These are phyloP conservation scores for Proliferodiscus dingleyae DNA, from an alignment of 2,329 filamentous ascomycete genomes.

Conservation along the genomic window DNA sequence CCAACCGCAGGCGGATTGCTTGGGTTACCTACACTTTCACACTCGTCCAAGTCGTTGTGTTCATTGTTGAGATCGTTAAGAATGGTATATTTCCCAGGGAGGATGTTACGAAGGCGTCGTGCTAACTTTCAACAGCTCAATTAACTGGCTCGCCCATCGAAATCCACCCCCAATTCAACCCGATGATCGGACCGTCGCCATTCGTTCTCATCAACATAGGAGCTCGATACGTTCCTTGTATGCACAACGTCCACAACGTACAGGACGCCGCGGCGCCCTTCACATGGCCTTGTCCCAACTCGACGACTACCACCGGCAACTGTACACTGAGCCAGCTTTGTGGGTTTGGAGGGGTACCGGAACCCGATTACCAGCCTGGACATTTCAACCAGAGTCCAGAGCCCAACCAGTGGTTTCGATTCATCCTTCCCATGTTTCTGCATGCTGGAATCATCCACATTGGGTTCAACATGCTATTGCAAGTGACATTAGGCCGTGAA, in stretches of 20 bases:
- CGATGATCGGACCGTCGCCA: slow-evolving; percentile 91
- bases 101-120: not conserved
- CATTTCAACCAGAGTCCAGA: slow-evolving; percentile 39
- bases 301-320: slow-evolving; percentile 55
- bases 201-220: slow-evolving; percentile 97
- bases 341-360: slow-evolving; percentile 60
- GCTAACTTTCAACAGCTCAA: slow-evolving; percentile 45
- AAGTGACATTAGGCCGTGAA: slow-evolving; percentile 83
- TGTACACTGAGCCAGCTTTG: slow-evolving; percentile 79
- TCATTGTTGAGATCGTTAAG: slow-evolving; percentile 81
- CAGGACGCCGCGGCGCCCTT: slow-evolving; percentile 47
- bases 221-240: slow-evolving; percentile 85
- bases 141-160: slow-evolving; percentile 61
- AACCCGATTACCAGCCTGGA: slow-evolving; percentile 52
- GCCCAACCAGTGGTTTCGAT: slow-evolving; percentile 95
- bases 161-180: slow-evolving; percentile 77
- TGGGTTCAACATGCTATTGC: slow-evolving; percentile 88
- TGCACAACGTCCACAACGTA: slow-evolving; percentile 73
- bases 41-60: slow-evolving; percentile 72
- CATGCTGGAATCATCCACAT: slow-evolving; percentile 94
- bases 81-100: slow-evolving; percentile 57
- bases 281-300: slow-evolving; percentile 76
- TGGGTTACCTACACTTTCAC: slow-evolving; percentile 83
- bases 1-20: slow-evolving; percentile 51
- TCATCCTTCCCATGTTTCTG: slow-evolving; percentile 92